Percentiles rank a stretch among this genome's conserved stretches.
Evolutionary conservation across 2,329 filamentous ascomycete species (phyloP).

Genomic region (Botrytis fabae): DNA sequence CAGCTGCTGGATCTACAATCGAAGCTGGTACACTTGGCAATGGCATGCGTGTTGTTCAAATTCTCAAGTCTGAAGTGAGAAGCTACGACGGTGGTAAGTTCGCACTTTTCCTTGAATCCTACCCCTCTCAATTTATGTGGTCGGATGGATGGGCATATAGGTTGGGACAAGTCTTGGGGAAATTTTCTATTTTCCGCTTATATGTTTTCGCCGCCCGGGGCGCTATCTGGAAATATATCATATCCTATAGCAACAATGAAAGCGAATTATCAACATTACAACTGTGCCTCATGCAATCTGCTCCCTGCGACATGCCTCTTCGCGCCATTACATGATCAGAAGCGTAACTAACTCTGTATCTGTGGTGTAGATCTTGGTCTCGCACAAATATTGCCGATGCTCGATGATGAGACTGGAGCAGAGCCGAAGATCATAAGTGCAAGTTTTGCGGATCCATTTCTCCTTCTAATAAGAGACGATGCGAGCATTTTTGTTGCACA

Average conservation of each 20-base stretch:
- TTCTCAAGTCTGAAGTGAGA: conserved; percentile 81
- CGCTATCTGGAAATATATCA: conserved; percentile 41
- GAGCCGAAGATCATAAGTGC: conserved; percentile 77
- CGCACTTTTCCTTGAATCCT: conserved; percentile 30
- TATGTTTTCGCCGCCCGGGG: conserved; percentile 34
- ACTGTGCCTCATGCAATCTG: conserved; percentile 37
- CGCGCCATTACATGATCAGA: conserved; percentile 18
- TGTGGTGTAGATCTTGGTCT: conserved; percentile 70
- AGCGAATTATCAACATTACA: conserved; percentile 38
- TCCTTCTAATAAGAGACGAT: conserved; percentile 82
- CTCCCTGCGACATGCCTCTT: conserved; percentile 28
- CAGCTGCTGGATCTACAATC: conserved; percentile 81
- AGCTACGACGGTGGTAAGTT: conserved; percentile 84
- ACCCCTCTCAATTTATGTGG: not conserved
- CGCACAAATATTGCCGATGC: conserved; percentile 87
- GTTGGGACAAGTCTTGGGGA: conserved; percentile 6
- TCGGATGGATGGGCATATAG: conserved; percentile 17
- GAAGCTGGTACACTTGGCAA: conserved; percentile 82
- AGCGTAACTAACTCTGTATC: conserved; percentile 26
- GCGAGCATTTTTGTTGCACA: conserved; percentile 75
- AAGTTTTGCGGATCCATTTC: conserved; percentile 83
- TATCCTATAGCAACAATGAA: conserved; percentile 46
- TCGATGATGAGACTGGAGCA: conserved; percentile 83
- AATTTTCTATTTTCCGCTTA: conserved; percentile 22
- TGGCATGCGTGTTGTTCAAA: conserved; percentile 80